Evolutionary conservation across 305 asterid species (phyloP).

Genomic region (Ilex paraguariensis): DNA sequence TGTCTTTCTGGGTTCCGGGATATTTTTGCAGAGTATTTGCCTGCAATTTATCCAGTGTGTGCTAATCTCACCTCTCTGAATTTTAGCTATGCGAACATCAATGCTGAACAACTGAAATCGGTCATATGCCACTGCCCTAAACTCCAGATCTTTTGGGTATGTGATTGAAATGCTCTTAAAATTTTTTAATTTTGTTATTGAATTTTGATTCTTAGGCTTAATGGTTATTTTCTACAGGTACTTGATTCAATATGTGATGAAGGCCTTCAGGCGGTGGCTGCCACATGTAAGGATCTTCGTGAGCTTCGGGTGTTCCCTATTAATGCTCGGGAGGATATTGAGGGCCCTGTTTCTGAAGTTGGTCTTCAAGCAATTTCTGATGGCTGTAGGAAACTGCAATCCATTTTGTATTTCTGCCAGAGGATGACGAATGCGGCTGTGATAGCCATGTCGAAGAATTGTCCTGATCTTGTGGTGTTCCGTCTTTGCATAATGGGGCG

Average conservation of each 20-base stretch:
- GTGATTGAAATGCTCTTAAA: slow-evolving; percentile 5
- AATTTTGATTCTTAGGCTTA: neutral
- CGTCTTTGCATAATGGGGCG: slow-evolving; percentile 55
- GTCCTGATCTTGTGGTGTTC: slow-evolving; percentile 44
- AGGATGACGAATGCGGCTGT: slow-evolving; percentile 54
- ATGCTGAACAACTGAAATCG: slow-evolving; percentile 38
- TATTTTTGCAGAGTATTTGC: slow-evolving; percentile 31
- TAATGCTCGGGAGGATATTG: slow-evolving; percentile 38
- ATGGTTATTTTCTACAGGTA: slow-evolving; percentile 28
- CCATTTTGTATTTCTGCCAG: slow-evolving; percentile 47
- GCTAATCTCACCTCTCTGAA: slow-evolving; percentile 44
- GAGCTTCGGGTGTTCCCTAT: slow-evolving; percentile 55
- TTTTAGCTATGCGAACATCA: slow-evolving; percentile 38
- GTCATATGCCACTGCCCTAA: slow-evolving; percentile 37
- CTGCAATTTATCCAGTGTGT: slow-evolving; percentile 42
- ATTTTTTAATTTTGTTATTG: neutral
- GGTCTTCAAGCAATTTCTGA: slow-evolving; percentile 52
- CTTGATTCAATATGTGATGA: slow-evolving; percentile 49
- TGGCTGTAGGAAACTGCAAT: slow-evolving; percentile 50
- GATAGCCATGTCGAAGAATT: slow-evolving; percentile 45
- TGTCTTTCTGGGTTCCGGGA: slow-evolving; percentile 49
- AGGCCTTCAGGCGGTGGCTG: slow-evolving; percentile 51
- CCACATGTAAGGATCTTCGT: slow-evolving; percentile 42
- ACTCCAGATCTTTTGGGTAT: slow-evolving; percentile 51
- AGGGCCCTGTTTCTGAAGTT: slow-evolving; percentile 45